These are phyloP conservation scores for Morella rubra DNA, from an alignment of 306 rosid genomes.

Conservation along the genomic window DNA sequence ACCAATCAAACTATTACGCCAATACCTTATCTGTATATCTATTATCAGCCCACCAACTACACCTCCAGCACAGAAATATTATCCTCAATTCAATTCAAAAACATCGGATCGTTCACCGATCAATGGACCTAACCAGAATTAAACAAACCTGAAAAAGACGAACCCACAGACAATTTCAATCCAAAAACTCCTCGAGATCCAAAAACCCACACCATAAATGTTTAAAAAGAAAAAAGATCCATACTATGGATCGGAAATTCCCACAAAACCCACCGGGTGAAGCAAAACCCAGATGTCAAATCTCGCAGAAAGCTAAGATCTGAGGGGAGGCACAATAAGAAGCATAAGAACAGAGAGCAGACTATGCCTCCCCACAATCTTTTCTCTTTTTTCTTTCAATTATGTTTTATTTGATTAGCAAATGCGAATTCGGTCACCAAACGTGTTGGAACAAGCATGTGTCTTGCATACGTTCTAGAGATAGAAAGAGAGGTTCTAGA, in stretches of 20 bases:
- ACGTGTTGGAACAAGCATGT: slow-evolving; percentile 49
- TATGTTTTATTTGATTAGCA: slow-evolving; percentile 54
- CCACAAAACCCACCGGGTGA: slow-evolving; percentile 63
- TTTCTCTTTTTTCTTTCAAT: slow-evolving; percentile 54
- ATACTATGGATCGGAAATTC: slow-evolving; percentile 58
- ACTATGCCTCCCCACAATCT: slow-evolving; percentile 64
- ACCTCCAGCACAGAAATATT: slow-evolving; percentile 44
- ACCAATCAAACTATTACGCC: slow-evolving; percentile 23
- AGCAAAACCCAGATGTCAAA: slow-evolving; percentile 67
- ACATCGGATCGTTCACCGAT: slow-evolving; percentile 77
- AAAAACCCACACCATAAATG: slow-evolving; percentile 32
- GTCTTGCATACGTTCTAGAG: slow-evolving; percentile 28
- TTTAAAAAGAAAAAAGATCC: slow-evolving; percentile 35
- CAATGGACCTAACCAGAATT: slow-evolving; percentile 54
- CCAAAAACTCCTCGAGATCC: slow-evolving; percentile 55
- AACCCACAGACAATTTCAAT: slow-evolving; percentile 32
- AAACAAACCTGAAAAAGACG: slow-evolving; percentile 45
- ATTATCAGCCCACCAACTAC: slow-evolving; percentile 47
- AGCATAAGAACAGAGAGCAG: slow-evolving; percentile 67
- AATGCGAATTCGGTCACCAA: slow-evolving; percentile 76
- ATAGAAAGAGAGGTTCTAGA: slow-evolving; percentile 43
- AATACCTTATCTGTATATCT: slow-evolving; percentile 45
- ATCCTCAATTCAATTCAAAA: slow-evolving; percentile 55
- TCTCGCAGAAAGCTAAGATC: slow-evolving; percentile 61
- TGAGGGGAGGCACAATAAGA: slow-evolving; percentile 86